Percentiles rank a stretch among this genome's conserved stretches.
These are phyloP conservation scores for Hymenotorrendiella dingleyae DNA, from an alignment of 2,329 filamentous ascomycete species.

Conservation along the genomic window DNA sequence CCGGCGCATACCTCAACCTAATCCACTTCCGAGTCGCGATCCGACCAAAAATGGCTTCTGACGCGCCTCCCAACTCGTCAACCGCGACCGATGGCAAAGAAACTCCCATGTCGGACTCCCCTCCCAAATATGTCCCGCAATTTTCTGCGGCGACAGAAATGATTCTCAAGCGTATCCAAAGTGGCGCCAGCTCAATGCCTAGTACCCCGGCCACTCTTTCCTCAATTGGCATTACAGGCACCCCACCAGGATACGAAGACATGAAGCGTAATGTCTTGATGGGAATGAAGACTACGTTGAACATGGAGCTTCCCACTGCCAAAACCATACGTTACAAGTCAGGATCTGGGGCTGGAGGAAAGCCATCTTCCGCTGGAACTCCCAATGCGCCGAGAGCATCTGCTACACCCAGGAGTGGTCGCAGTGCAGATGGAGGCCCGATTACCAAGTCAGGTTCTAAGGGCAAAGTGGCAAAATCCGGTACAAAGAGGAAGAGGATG, in stretches of 20 bases:
- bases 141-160: slow-evolving; percentile 33
- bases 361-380: slow-evolving; percentile 13
- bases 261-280: slow-evolving; percentile 31
- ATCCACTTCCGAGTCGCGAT: slow-evolving; percentile 2
- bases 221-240: slow-evolving; percentile 25
- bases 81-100: slow-evolving; percentile 15
- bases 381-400: slow-evolving; percentile 14
- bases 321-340: slow-evolving; percentile 17
- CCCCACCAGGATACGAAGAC: slow-evolving; percentile 30
- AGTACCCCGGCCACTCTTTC: slow-evolving; percentile 17
- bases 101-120: slow-evolving; percentile 18
- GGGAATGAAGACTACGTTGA: slow-evolving; percentile 32
- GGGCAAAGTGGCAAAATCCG: slow-evolving; percentile 15
- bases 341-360: slow-evolving; percentile 8
- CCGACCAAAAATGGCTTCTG: slow-evolving; percentile 20
- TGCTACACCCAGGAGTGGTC: slow-evolving; percentile 19
- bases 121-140: slow-evolving; percentile 30
- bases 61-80: slow-evolving; percentile 21
- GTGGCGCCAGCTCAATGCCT: slow-evolving; percentile 14
- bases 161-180: slow-evolving; percentile 32
- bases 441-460: slow-evolving; percentile 8
- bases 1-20: slow-evolving; percentile 22
- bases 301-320: slow-evolving; percentile 27
- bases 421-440: slow-evolving; percentile 11
- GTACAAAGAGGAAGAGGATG: slow-evolving; percentile 28